These are phyloP conservation scores for Salix exigua DNA, from an alignment of 345 rosid species.

Conservation along the genomic window DNA sequence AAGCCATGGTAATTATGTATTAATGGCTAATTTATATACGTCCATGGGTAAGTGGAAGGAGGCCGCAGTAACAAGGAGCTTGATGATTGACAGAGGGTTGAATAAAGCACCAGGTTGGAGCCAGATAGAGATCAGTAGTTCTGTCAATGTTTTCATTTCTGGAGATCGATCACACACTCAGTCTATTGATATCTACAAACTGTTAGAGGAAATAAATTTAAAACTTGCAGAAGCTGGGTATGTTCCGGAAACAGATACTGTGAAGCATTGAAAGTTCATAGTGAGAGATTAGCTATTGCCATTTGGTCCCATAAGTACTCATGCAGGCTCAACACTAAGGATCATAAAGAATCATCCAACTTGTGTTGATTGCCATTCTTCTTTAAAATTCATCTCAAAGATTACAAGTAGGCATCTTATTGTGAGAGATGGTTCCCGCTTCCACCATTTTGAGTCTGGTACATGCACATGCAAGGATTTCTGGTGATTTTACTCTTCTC, in stretches of 20 bases:
- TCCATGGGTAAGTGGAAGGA: constrained; percentile 32
- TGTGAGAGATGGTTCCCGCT: constrained; percentile 14
- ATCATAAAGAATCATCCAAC: constrained; percentile 10
- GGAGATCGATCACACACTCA: constrained; percentile 18
- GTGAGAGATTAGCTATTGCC: constrained; percentile 15
- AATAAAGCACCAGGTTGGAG: constrained; percentile 27
- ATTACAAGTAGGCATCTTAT: constrained; percentile 18
- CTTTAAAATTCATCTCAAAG: constrained; percentile 14
- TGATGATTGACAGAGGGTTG: constrained; percentile 15
- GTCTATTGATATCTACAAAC: constrained; percentile 12
- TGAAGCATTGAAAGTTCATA: constrained; percentile 9
- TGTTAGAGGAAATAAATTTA: constrained; percentile 7
- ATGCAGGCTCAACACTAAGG: constrained; percentile 7
- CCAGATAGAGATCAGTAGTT: constrained; percentile 17
- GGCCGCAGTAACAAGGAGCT: constrained; percentile 18
- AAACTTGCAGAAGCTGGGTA: constrained; percentile 18
- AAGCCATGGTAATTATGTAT: constrained; percentile 15
- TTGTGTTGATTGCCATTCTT: constrained; percentile 20
- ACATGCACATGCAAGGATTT: constrained; percentile 17
- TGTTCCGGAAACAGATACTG: constrained; percentile 10
- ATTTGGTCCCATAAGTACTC: constrained; percentile 8
- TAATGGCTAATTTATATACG: constrained; percentile 27
- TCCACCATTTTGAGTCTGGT: constrained; percentile 20
- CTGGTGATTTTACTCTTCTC: constrained; percentile 3
- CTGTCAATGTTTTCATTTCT: constrained; percentile 17